A percentile compares a stretch with the other conserved stretches of the same genome.
Evolutionary conservation across 495 filamentous ascomycete species (phyloP).

Genomic region (Lasiosphaeris hirsuta): DNA sequence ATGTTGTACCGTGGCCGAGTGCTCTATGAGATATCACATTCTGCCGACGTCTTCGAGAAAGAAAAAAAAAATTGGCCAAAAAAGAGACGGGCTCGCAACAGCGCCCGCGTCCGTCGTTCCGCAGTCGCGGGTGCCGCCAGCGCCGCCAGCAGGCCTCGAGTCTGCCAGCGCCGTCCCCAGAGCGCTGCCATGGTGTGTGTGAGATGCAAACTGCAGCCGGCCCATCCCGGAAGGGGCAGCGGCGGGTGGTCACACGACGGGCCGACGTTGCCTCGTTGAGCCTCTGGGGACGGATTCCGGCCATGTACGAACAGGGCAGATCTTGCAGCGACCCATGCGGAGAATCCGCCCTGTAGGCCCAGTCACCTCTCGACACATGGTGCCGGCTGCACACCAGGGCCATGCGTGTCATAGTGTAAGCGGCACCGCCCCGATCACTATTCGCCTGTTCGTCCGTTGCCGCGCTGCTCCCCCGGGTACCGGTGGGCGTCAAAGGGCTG

Average conservation of each 20-base stretch:
- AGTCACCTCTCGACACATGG: slow-evolving; percentile 26
- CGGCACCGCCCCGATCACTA: slow-evolving; percentile 7
- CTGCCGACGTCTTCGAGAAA: background rate
- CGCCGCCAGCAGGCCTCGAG: background rate
- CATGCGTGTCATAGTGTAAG: slow-evolving; percentile 23
- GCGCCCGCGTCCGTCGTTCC: slow-evolving; percentile 1
- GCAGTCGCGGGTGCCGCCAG: slow-evolving; percentile 13
- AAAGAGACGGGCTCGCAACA: background rate
- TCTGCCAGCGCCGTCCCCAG: background rate
- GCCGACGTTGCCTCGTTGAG: slow-evolving; percentile 14
- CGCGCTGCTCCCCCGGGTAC: slow-evolving; percentile 8
- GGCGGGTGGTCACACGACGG: slow-evolving; percentile 26
- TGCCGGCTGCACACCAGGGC: background rate
- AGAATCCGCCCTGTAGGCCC: slow-evolving; percentile 17
- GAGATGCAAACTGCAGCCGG: slow-evolving; percentile 21
- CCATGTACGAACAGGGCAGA: slow-evolving; percentile 18
- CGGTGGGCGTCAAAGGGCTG: background rate
- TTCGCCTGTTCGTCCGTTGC: slow-evolving; percentile 8
- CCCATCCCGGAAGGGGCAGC: slow-evolving; percentile 23
- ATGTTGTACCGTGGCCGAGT: background rate
- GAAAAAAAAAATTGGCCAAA: background rate
- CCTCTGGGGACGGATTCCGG: slow-evolving; percentile 19
- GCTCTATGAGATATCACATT: slow-evolving; percentile 12
- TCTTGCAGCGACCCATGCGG: slow-evolving; percentile 20
- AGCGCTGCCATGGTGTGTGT: slow-evolving; percentile 6